Base-by-base conservation (phyloP, 1,284 basidiomycete genomes). In the Polyporus tsugae region DNA sequence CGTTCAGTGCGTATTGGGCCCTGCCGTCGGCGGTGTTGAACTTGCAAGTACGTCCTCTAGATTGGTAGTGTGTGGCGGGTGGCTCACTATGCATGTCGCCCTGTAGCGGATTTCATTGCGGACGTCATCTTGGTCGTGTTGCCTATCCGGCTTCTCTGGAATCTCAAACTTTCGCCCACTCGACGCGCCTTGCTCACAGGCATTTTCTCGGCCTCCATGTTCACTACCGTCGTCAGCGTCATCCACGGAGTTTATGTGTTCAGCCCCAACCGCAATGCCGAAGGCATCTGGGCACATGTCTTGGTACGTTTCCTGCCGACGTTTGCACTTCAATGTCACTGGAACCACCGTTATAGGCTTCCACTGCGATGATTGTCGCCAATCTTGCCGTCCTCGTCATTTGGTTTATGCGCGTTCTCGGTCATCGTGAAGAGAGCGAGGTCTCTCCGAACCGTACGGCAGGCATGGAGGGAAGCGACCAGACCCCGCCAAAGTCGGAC, bases 1-100 rank as follows among this genome's bases (percentile, higher is more conserved):
- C 13, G 73, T 73, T n/a, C 77, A 77, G 55, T 80, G 78, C 60
- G 73, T 74, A 33, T 70, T 79, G 25, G 76, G 76, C n/a, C 62
- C 70, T 15, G 66, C 72, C 2, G 75, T 79, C 7, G 78, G 62
- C 19, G 74, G 69, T 11, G 63, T 74, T 19, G 78, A 80, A 62
- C 65, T 79, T n/a, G 61, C 68, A 58, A 77, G 78, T 79, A 60
- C 41, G 77, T 75, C 2, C 46, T 46, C 19, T 53, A 9, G 1
- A 11, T 39, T 36, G 11, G 29, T 13, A n/a, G 44, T 10, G 22
- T 4, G n/a, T 15, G 22, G 22, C 38, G 11, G 19, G 39, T 59
- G 17, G 19, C 41, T 52, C 19, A 39, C 19, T 22, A 13, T 15
- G 6, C 39, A 2, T 19, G 5, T 6, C 19, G 5, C 4, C 38